Base-by-base conservation (phyloP, 495 filamentous ascomycete genomes). In the Penicillium dipodomyicola region DNA sequence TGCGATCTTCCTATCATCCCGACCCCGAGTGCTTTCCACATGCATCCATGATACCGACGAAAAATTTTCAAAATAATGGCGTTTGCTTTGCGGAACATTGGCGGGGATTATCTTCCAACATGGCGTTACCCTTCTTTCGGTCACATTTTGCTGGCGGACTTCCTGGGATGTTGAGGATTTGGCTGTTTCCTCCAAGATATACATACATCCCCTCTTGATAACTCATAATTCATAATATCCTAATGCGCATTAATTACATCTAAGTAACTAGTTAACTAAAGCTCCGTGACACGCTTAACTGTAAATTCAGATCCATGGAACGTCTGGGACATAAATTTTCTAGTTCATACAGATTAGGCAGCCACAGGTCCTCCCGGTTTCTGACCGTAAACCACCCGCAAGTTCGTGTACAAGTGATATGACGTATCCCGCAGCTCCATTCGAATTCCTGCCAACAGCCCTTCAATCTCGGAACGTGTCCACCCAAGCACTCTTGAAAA, bases 401-500 rank as follows among this genome's bases (percentile, higher is more conserved):
- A 63, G 23, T 65, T 64, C 4, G 73, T 64, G 52, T 76, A 77
- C 32, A 76, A 35, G 65, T 87, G 83, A 15, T 79, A 65, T 5
- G 63, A 72, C 5, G 71, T 64, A 59, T 85, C 78, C 41, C 74
- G 65, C 33, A 87, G 53, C 42, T 81, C 83, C n/a, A 72, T 73
- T 39, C 79, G 73, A 4, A 84, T 74, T 14, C 80, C 70, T 10
- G 75, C 78, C 3, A 82, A 70, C 54, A 86, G 72, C 9, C 74
- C 74, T 57, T 85, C 77, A 22, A 82, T 77, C 62, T 87, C 72
- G 20, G 73, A 74, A 53, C 69, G 14, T 51, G 75, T 47, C 77
- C 80, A 83, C 3, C 81, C 80, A 14, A 83, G 72, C n/a, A 79
- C 72, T 17, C 77, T 75, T 1, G 81, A 84, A 57, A 86, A 84